phyloP scores from a whole-genome alignment of 331 rosid genomes.

The Malus hybrid region DNA sequence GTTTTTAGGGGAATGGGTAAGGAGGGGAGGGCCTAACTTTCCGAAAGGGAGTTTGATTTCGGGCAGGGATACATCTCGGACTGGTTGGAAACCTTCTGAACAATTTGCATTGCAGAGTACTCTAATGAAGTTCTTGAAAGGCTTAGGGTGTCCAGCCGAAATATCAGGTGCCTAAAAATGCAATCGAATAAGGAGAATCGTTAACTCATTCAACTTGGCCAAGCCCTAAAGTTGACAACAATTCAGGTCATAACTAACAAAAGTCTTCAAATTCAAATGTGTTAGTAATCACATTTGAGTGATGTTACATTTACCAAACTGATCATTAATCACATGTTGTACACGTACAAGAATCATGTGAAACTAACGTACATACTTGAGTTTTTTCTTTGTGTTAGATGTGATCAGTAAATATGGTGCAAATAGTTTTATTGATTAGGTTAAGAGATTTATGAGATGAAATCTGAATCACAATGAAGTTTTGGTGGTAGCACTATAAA shows the following conservation, averaged over 20 bases:
- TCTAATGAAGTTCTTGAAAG: slow-evolving; percentile 38
- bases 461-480: too few species aligned
- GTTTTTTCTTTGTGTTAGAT: neutral
- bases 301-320: neutral
- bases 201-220: neutral
- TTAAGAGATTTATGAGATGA: too few species aligned
- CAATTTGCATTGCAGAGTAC: slow-evolving; percentile 55
- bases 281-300: neutral
- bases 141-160: slow-evolving; percentile 20
- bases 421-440: neutral
- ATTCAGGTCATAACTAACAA: too few species aligned
- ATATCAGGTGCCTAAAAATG: slow-evolving; percentile 44
- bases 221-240: too few species aligned
- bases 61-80: slow-evolving; percentile 38
- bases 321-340: neutral
- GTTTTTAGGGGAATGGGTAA: slow-evolving; percentile 11
- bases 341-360: too few species aligned
- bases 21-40: slow-evolving; percentile 18
- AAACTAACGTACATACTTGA: too few species aligned
- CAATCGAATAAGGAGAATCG: too few species aligned
- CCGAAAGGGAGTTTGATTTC: slow-evolving; percentile 27
- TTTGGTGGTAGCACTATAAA: too few species aligned
- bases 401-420: neutral
- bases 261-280: too few species aligned
- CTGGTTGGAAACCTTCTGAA: slow-evolving; percentile 39